phyloP scores from a whole-genome alignment of 345 rosid genomes.

The Cochlearia excelsa region DNA sequence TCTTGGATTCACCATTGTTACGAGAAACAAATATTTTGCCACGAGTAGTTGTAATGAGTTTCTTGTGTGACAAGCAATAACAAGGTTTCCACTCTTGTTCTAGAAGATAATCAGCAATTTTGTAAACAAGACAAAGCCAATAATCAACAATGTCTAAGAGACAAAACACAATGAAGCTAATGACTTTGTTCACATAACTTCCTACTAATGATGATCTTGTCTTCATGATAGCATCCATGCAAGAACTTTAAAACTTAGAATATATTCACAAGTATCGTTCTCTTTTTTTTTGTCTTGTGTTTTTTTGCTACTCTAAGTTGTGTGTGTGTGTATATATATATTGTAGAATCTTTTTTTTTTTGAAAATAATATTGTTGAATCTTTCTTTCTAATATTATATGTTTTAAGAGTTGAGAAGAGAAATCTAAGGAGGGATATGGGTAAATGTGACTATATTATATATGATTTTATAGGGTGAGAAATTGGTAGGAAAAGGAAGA shows the following conservation, averaged over 20 bases:
- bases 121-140: slow-evolving; percentile 60
- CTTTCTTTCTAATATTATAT: not conserved
- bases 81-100: slow-evolving; percentile 85
- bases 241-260: slow-evolving; percentile 2
- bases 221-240: slow-evolving; percentile 37
- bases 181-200: slow-evolving; percentile 37
- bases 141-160: slow-evolving; percentile 72
- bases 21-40: slow-evolving; percentile 17
- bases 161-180: slow-evolving; percentile 77
- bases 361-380: not conserved
- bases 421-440: slow-evolving; percentile 17
- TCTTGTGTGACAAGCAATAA: slow-evolving; percentile 60
- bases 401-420: not conserved
- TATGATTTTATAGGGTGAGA: slow-evolving; percentile 11
- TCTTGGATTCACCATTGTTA: slow-evolving; percentile 27
- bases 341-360: too few species aligned
- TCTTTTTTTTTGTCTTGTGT: not conserved
- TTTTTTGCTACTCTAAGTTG: not conserved
- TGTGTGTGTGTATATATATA: not conserved
- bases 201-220: slow-evolving; percentile 37
- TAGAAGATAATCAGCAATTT: slow-evolving; percentile 59
- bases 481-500: slow-evolving; percentile 2
- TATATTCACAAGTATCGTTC: not conserved
- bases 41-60: slow-evolving; percentile 41
- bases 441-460: slow-evolving; percentile 11